Percentiles rank a stretch among this genome's conserved stretches.
Conservation (phyloP, 805 yeast species). For the Candida rishiriensis region DNA sequence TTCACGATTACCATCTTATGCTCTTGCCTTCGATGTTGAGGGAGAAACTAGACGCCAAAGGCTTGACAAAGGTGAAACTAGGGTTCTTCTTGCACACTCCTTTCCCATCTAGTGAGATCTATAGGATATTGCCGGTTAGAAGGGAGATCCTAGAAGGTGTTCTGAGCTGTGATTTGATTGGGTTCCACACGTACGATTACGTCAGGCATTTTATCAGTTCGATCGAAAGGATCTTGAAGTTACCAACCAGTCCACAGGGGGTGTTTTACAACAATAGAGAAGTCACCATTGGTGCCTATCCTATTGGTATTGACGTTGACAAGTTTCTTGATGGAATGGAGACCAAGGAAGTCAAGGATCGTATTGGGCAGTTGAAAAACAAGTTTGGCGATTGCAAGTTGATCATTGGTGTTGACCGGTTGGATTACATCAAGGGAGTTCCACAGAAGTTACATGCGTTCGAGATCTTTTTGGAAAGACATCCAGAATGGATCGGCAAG, state of each 20-base stretch:
- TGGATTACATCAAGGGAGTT: constrained; percentile 96
- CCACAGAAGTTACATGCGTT: constrained; percentile 97
- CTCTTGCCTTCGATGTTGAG: constrained; percentile 85
- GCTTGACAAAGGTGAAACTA: constrained; percentile 54
- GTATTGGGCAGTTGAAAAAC: constrained; percentile 57
- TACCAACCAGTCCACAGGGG: constrained; percentile 87
- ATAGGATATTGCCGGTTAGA: constrained; percentile 92
- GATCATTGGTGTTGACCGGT: constrained; percentile 93
- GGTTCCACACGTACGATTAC: constrained; percentile 98
- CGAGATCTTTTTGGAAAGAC: constrained; percentile 85
- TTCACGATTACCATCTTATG: constrained; percentile 97
- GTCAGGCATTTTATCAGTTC: constrained; percentile 93
- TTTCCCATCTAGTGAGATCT: constrained; percentile 95
- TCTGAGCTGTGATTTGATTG: constrained; percentile 87
- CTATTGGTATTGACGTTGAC: constrained; percentile 97
- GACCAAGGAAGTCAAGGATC: constrained; percentile 52
- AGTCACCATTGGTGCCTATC: constrained; percentile 92
- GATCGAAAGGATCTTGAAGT: constrained; percentile 76
- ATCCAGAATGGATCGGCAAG: constrained; percentile 98
- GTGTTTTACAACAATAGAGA: constrained; percentile 71
- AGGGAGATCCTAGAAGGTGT: constrained; percentile 89
- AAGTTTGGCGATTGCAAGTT: constrained; percentile 71
- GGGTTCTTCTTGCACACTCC: constrained; percentile 98
- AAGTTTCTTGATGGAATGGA: constrained; percentile 78
- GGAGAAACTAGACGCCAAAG: constrained; percentile 45